These are phyloP conservation scores for Mycena sp. DNA, from an alignment of 1,284 basidiomycete species.

Conservation along the genomic window DNA sequence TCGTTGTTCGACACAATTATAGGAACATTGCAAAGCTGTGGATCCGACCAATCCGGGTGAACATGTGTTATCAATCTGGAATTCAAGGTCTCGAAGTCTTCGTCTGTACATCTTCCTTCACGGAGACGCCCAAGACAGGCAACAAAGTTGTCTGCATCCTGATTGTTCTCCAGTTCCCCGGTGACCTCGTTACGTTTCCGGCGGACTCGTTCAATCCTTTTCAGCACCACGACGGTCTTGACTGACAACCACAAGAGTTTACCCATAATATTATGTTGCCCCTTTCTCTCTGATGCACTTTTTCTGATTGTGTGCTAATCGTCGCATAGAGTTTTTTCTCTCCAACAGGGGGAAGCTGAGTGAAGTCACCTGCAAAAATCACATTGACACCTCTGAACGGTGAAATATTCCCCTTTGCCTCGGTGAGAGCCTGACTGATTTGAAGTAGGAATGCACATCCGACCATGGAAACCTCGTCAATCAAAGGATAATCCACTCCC, in stretches of 20 bases:
- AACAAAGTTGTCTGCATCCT: constrained; percentile 40
- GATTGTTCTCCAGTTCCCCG: too few relatives aligned
- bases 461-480: constrained; percentile 56
- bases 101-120: constrained; percentile 35
- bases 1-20: neutral
- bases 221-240: constrained; percentile 38
- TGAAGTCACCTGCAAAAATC: constrained; percentile 51
- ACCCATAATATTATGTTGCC: constrained; percentile 35
- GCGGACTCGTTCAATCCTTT: too few relatives aligned
- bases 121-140: constrained; percentile 37
- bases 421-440: too few relatives aligned
- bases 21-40: neutral
- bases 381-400: constrained; percentile 50
- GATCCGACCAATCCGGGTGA: neutral
- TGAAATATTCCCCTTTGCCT: constrained; percentile 40
- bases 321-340: constrained; percentile 31
- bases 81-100: too few relatives aligned
- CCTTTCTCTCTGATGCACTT: constrained; percentile 2
- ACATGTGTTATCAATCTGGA: neutral
- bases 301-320: neutral
- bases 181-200: too few relatives aligned
- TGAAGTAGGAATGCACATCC: too few relatives aligned
- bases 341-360: constrained; percentile 46
- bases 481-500: constrained; percentile 49
- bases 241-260: constrained; percentile 43